A percentile compares a stretch with the other conserved stretches of the same genome.
Conservation (phyloP, 495 filamentous ascomycete genomes). For the Xylaria scruposa region DNA sequence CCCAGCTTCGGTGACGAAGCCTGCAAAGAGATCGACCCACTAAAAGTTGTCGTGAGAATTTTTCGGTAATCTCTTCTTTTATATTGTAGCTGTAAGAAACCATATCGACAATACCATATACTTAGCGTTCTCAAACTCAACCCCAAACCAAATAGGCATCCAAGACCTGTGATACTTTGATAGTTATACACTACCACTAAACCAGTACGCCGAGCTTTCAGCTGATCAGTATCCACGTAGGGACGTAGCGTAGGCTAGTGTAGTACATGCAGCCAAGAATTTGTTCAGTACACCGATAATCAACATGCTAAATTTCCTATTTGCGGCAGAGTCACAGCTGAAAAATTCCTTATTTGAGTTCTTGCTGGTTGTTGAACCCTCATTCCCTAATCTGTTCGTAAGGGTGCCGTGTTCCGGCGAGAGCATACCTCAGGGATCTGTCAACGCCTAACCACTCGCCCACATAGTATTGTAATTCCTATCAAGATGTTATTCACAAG, state of each 20-base stretch:
- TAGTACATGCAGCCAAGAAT: not conserved
- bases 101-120: not conserved
- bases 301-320: not conserved
- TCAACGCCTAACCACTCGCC: not conserved
- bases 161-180: not conserved
- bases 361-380: not conserved
- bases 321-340: not conserved
- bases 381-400: not conserved
- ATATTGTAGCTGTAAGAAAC: not conserved
- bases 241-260: not conserved
- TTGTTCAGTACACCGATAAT: not conserved
- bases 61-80: not conserved
- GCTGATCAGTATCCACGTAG: not conserved
- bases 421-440: not conserved
- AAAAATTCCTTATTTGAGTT: not conserved
- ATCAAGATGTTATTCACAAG: not conserved
- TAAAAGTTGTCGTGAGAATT: not conserved
- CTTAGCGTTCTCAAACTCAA: not conserved
- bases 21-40: not conserved
- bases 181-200: not conserved
- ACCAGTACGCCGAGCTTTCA: not conserved
- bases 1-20: not conserved
- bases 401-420: not conserved
- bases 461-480: not conserved
- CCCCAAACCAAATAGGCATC: not conserved